Conservation (phyloP, 1,139 yeast genomes). For the Yarrowia galli region DNA sequence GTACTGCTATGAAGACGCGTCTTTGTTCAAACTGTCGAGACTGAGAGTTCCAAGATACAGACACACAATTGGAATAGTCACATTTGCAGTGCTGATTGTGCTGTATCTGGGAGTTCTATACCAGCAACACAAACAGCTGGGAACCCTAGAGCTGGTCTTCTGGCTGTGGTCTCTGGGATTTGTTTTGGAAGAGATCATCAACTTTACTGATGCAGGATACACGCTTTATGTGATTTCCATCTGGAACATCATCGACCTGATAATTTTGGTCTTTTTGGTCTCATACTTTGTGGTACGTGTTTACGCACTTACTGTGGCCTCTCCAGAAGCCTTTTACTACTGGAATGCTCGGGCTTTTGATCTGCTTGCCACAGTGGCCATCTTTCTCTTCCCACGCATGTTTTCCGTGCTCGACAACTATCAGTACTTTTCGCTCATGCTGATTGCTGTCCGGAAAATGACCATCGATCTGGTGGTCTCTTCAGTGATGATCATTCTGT, state of each 20-base stretch:
- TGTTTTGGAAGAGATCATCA: slow-evolving; percentile 52
- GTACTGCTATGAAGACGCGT: slow-evolving; percentile 51
- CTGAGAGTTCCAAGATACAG: slow-evolving; percentile 53
- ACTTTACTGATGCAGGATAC: slow-evolving; percentile 52
- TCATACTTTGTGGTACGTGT: slow-evolving; percentile 46
- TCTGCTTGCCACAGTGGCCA: slow-evolving; percentile 60
- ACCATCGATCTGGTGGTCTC: slow-evolving; percentile 63
- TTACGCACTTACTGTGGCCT: slow-evolving; percentile 42
- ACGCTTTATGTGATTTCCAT: slow-evolving; percentile 52
- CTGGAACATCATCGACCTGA: slow-evolving; percentile 53
- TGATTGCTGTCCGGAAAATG: slow-evolving; percentile 63
- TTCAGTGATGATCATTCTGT: slow-evolving; percentile 59
- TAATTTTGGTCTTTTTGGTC: slow-evolving; percentile 48
- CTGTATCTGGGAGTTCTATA: slow-evolving; percentile 50
- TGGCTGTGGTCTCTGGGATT: slow-evolving; percentile 53
- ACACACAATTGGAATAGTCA: slow-evolving; percentile 53
- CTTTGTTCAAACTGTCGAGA: slow-evolving; percentile 52
- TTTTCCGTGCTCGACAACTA: slow-evolving; percentile 63
- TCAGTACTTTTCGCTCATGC: slow-evolving; percentile 61
- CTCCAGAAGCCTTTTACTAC: slow-evolving; percentile 37
- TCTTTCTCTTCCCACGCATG: slow-evolving; percentile 62
- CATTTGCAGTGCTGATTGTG: slow-evolving; percentile 52
- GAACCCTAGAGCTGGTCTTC: slow-evolving; percentile 47
- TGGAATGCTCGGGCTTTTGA: slow-evolving; percentile 52
- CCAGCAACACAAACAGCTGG: slow-evolving; percentile 43